Conservation (phyloP, 495 filamentous ascomycete genomes). For the Peziza echinospora region DNA sequence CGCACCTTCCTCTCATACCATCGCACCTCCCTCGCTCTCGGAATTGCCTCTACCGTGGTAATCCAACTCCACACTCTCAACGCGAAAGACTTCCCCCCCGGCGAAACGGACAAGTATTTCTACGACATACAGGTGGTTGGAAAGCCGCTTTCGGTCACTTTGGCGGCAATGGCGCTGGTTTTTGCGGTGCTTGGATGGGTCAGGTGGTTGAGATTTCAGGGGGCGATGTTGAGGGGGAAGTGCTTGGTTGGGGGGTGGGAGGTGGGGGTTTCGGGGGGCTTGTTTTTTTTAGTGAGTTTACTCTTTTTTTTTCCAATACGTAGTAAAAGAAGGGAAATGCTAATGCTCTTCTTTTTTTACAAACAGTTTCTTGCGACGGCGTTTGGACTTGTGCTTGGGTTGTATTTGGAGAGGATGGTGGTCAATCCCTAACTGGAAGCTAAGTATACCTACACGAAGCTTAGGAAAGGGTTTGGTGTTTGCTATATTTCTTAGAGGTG, state of each 20-base stretch:
- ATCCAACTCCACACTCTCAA: constrained; percentile 53
- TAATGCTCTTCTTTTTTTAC: too few species aligned
- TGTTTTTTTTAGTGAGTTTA: constrained; percentile 8
- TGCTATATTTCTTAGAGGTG: too few species aligned
- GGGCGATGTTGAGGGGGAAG: constrained; percentile 41
- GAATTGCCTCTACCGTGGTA: constrained; percentile 42
- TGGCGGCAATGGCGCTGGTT: constrained; percentile 35
- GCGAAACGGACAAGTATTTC: constrained; percentile 26
- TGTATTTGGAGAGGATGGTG: too few species aligned
- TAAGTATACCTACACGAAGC: too few species aligned
- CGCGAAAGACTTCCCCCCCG: constrained; percentile 23
- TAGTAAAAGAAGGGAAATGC: too few species aligned
- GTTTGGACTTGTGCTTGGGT: too few species aligned
- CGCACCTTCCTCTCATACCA: constrained; percentile 61
- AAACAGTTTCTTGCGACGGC: too few species aligned
- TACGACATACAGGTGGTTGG: constrained; percentile 37
- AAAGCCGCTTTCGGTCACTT: constrained; percentile 39
- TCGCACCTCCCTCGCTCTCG: constrained; percentile 45
- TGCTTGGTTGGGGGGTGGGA: constrained; percentile 49
- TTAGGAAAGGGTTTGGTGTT: too few species aligned
- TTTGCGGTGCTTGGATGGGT: constrained; percentile 35
- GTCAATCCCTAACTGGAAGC: too few species aligned
- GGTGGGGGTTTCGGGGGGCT: constrained; percentile 30
- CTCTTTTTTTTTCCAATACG: too few species aligned
- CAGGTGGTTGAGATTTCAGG: constrained; percentile 50